Evolutionary conservation across 345 rosid genomes (phyloP), one percentile per base, ranked within the genome.

Genomic region (Syzygium aqueum): DNA sequence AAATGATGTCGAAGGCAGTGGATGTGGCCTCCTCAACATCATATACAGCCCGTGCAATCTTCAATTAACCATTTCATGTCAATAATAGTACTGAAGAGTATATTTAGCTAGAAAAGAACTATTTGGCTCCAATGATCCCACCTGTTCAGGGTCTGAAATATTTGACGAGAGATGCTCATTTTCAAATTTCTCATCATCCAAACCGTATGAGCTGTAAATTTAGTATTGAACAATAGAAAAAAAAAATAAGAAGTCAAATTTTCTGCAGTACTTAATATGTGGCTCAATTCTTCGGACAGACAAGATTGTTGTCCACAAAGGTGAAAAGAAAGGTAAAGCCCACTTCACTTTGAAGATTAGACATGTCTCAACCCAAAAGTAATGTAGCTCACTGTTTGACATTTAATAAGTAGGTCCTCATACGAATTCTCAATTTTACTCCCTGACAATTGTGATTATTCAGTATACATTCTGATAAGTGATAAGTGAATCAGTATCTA

Each of bases 1-100:
- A 84, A 89, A 98, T 95, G 89, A 96, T 94, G 86, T 94, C 99
- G 89, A 98, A 94, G 88, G 97, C 96, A 88, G 90, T 90, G 85
- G 93, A 51, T 27, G 99, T 98, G 85, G 99, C 98, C 89, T 98
- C 99, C 93, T 98, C 99, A 65, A 98, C 91, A 89, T 98, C 99
- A 91, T 91, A 93, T 37, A 97, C 90, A 86, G 98, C 99, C 84
- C 94, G 94, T 84, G 95, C 94, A 86, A 98, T 95, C 98, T 97
- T 91, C 90, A 57, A 84, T 40, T 84, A 86, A 61, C 40, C 56
- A 89, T 82, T 40, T 63, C 52, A 85, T 63, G 84, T 67, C 46
- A 61, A 59, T 77, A 16, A 27, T 53, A 56, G 30, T 22, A 61
- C 43, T 49, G 46, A 13, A 85, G 54, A 54, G 52, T 84, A 84